Evolutionary conservation across 768 basidiomycete genomes (phyloP).

Genomic region (Gloeopeniophorella convolvens): DNA sequence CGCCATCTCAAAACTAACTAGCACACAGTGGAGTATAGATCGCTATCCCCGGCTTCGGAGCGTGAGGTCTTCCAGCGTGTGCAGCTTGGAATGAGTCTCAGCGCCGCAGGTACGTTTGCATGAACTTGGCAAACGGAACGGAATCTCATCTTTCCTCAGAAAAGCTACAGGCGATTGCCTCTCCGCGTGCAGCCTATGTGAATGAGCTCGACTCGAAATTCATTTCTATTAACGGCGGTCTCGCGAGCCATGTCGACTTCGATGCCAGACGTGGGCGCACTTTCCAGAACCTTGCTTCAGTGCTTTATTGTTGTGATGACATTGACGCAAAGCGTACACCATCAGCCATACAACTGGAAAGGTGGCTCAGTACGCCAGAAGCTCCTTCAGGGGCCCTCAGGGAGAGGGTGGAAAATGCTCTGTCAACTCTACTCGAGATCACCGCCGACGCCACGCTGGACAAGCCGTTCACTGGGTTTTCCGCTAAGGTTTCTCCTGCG

Average conservation of each 20-base stretch:
- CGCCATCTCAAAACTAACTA: neutral
- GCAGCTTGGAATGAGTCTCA: constrained; percentile 70
- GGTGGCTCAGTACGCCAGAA: constrained; percentile 31
- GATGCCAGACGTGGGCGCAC: constrained; percentile 66
- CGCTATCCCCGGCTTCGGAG: constrained; percentile 49
- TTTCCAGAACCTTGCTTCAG: constrained; percentile 66
- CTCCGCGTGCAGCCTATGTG: constrained; percentile 67
- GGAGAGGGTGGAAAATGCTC: constrained; percentile 42
- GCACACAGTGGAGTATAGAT: constrained; percentile 52
- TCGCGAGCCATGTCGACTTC: constrained; percentile 51
- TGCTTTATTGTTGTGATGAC: constrained; percentile 61
- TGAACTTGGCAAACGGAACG: neutral
- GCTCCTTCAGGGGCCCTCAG: constrained; percentile 45
- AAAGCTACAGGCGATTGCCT: constrained; percentile 73
- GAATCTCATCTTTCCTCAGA: constrained; percentile 35
- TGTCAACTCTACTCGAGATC: constrained; percentile 50
- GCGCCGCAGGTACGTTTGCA: constrained; percentile 52
- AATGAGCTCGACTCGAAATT: constrained; percentile 48
- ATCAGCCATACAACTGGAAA: constrained; percentile 50
- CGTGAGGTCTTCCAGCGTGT: constrained; percentile 81
- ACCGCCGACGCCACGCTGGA: constrained; percentile 33
- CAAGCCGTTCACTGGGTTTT: constrained; percentile 32
- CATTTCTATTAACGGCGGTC: constrained; percentile 51
- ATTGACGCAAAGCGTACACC: constrained; percentile 39
- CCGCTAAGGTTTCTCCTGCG: constrained; percentile 61